Base-by-base conservation (phyloP, 768 basidiomycete species). In the Mycena pura region DNA sequence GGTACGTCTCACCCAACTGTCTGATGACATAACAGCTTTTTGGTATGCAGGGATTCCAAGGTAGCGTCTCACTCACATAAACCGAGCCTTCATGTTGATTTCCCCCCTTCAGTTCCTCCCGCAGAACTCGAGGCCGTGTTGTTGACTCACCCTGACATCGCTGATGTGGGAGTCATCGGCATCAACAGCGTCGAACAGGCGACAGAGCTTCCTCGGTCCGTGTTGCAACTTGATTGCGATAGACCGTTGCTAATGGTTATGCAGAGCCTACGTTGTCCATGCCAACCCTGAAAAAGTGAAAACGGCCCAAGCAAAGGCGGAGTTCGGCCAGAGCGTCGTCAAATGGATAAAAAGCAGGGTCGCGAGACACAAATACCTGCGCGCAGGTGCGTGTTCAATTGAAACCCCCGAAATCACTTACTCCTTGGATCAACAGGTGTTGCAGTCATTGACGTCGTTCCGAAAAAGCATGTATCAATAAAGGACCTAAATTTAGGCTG, bases 101-200 rank as follows among this genome's bases (percentile, higher is more conserved):
- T 10, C n/a, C 38, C 22, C 49, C 17, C 9, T 3, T 25, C 29
- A 74, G 89, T 91, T 24, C 80, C 90, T 5, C 90, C 90, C 0
- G 88, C 90, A 3, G 90, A 91, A 61, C 78, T 91, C 3, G 90
- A 91, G 67, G 76, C 79, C 29, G 65, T 89, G 0, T 77, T 91
- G 0, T 73, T 91, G 4, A 80, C 80, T 28, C 85, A 90, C 63
- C 81, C 84, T 0, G 78, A 82, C 0, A 76, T 93, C 7, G 83
- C 80, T 0, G 91, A 93, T 63, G 84, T 78, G 2, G 89, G 83
- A 5, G 91, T 93, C 17, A 85, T 91, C 31, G 88, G 90, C 1
- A 68, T 91, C 1, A 76, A 81, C 6, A 75, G 73, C 59, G 74
- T 79, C 15, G 74, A 77, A 27, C 78, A 88, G 50, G 84, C 82